These are phyloP conservation scores for Sutorius australiensis DNA, from an alignment of 768 basidiomycete species.

Conservation along the genomic window DNA sequence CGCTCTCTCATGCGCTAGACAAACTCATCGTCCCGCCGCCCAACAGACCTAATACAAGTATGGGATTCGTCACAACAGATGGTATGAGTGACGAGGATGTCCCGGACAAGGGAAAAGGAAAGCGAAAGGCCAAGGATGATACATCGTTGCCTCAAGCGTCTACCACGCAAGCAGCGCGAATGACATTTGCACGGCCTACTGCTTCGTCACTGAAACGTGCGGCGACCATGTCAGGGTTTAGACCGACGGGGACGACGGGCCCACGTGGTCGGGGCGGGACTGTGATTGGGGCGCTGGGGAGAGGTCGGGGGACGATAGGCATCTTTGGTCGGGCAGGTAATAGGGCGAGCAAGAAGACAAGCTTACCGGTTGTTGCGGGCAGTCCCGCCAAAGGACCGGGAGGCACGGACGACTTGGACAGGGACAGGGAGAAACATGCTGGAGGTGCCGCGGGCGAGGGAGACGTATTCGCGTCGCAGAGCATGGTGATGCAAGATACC, in stretches of 20 bases:
- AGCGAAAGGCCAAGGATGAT: conserved; percentile 24
- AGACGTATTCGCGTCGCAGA: conserved; percentile 10
- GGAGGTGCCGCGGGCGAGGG: not conserved
- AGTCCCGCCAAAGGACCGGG: conserved; percentile 44
- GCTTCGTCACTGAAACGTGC: conserved; percentile 30
- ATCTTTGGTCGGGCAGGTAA: conserved; percentile 24
- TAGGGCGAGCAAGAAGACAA: conserved; percentile 42
- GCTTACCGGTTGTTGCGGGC: conserved; percentile 41
- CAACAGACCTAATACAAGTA: conserved; percentile 60
- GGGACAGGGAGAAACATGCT: not conserved
- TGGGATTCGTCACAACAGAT: conserved; percentile 53
- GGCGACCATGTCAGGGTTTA: conserved; percentile 13
- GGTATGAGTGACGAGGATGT: conserved; percentile 1
- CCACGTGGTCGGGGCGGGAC: conserved; percentile 5
- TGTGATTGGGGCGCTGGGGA: not conserved
- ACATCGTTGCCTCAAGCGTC: conserved; percentile 7
- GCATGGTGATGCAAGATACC: conserved; percentile 3
- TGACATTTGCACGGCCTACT: conserved; percentile 28
- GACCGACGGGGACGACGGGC: conserved; percentile 1
- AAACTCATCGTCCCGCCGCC: conserved; percentile 67
- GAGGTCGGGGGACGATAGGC: conserved; percentile 11
- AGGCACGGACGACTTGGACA: not conserved
- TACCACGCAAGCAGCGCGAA: not conserved
- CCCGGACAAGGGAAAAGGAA: conserved; percentile 11
- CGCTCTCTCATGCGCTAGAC: conserved; percentile 63